phyloP scores from a whole-genome alignment of 2,329 filamentous ascomycete species.

The Aaosphaeria pasadenensis region DNA sequence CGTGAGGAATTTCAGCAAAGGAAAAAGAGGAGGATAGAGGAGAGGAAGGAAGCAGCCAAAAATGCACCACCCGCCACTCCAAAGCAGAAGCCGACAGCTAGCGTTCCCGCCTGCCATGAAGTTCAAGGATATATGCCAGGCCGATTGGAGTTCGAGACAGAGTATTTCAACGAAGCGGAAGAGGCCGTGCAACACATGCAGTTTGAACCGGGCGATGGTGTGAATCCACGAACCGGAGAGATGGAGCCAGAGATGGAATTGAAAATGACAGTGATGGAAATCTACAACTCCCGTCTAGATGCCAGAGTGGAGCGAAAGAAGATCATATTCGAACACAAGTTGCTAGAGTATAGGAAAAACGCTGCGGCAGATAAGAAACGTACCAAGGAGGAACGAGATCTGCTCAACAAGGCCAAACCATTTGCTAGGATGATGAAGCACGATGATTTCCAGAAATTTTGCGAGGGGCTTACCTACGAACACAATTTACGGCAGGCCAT shows the following conservation, averaged over 20 bases:
- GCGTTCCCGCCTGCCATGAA: constrained; percentile 93
- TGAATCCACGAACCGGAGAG: constrained; percentile 79
- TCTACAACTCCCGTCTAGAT: constrained; percentile 91
- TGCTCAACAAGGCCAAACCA: constrained; percentile 90
- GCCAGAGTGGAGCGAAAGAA: constrained; percentile 92
- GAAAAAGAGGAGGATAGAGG: constrained; percentile 92
- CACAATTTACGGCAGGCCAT: constrained; percentile 90
- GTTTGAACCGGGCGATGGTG: constrained; percentile 91
- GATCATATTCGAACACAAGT: constrained; percentile 90
- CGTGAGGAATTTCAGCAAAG: constrained; percentile 89
- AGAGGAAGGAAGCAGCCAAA: constrained; percentile 82
- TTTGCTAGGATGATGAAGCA: constrained; percentile 97
- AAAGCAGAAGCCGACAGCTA: constrained; percentile 94
- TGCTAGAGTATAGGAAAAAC: constrained; percentile 93
- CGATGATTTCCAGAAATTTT: constrained; percentile 82
- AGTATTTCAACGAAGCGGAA: constrained; percentile 96
- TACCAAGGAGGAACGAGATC: constrained; percentile 89
- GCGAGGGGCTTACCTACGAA: constrained; percentile 83
- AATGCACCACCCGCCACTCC: constrained; percentile 78
- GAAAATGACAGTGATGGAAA: constrained; percentile 97
- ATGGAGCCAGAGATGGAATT: constrained; percentile 95
- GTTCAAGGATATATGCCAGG: constrained; percentile 99
- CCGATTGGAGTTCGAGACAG: constrained; percentile 93
- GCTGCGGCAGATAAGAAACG: constrained; percentile 87
- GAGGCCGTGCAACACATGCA: constrained; percentile 98